phyloP scores from a whole-genome alignment of 768 basidiomycete genomes.

The Termitomyces sp. region DNA sequence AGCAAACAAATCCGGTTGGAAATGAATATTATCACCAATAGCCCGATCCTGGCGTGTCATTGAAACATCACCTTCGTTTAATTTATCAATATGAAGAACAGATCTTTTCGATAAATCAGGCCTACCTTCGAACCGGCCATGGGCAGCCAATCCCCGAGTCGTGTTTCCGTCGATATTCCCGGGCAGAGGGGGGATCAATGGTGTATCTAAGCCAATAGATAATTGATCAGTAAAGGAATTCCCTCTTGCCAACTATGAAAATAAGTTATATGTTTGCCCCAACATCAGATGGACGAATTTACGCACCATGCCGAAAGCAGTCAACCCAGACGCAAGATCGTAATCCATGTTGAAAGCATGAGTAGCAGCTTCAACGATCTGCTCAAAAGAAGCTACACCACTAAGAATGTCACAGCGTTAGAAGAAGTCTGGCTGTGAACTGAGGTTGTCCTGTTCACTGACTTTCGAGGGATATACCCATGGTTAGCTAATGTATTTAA shows the following conservation, averaged over 20 bases:
- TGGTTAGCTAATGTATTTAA: constrained; percentile 14
- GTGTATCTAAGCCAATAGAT: constrained; percentile 9
- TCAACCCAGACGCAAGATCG: constrained; percentile 9
- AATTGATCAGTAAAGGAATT: constrained; percentile 8
- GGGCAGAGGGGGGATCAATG: constrained; percentile 8
- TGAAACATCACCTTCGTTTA: constrained; percentile 9
- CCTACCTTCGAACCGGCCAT: constrained; percentile 12
- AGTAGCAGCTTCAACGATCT: constrained; percentile 7
- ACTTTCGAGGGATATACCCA: constrained; percentile 13
- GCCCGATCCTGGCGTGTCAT: constrained; percentile 13
- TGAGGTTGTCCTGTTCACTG: not conserved
- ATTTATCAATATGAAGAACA: not conserved
- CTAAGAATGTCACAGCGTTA: not conserved
- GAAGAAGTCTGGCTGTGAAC: not conserved
- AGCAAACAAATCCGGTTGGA: constrained; percentile 4
- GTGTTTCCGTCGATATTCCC: constrained; percentile 9
- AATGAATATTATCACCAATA: constrained; percentile 11
- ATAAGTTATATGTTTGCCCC: not conserved
- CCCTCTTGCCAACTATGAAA: constrained; percentile 7
- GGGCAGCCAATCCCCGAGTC: constrained; percentile 10
- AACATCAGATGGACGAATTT: not conserved
- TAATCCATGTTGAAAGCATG: constrained; percentile 12
- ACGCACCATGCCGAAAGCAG: constrained; percentile 12
- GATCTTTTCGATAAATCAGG: not conserved
- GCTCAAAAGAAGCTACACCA: constrained; percentile 11